Percentiles rank a stretch among this genome's conserved stretches.
These are phyloP conservation scores for Chrysoporthe puriensis DNA, from an alignment of 2,329 filamentous ascomycete species.

Conservation along the genomic window DNA sequence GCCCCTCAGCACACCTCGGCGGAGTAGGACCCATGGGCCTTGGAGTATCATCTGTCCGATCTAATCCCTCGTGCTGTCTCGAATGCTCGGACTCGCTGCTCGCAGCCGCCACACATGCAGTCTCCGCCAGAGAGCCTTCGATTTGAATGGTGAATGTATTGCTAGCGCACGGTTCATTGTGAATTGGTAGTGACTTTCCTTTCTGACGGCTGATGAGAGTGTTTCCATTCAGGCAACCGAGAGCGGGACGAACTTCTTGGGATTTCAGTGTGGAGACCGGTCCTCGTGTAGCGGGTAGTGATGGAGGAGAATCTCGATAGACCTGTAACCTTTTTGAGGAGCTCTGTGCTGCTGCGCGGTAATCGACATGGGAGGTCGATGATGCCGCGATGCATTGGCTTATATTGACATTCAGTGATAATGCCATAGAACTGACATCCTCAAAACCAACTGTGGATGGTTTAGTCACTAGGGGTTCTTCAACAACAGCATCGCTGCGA, in stretches of 20 bases:
- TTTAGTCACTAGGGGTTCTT: background rate
- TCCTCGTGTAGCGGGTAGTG: too few relatives aligned
- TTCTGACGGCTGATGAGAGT: background rate
- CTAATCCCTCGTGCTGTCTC: background rate
- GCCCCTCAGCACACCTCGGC: background rate
- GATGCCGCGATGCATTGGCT: background rate
- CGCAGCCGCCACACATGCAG: background rate
- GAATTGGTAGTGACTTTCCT: background rate
- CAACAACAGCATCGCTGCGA: background rate
- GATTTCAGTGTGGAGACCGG: background rate
- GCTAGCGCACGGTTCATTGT: background rate
- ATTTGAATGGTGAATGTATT: background rate
- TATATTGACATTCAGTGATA: background rate
- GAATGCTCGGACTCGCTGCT: background rate
- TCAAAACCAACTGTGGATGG: background rate
- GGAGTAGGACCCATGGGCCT: background rate
- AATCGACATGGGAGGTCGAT: background rate
- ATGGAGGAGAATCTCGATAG: background rate
- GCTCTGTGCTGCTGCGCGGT: background rate
- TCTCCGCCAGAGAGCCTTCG: background rate
- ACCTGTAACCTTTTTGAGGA: background rate
- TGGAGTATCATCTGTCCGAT: background rate
- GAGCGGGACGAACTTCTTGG: background rate
- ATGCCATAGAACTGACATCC: background rate
- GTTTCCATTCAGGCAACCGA: background rate